Percentiles rank a stretch among this genome's conserved stretches.
These are phyloP conservation scores for Mycena epipterygia DNA, from an alignment of 768 basidiomycete species.

Conservation along the genomic window DNA sequence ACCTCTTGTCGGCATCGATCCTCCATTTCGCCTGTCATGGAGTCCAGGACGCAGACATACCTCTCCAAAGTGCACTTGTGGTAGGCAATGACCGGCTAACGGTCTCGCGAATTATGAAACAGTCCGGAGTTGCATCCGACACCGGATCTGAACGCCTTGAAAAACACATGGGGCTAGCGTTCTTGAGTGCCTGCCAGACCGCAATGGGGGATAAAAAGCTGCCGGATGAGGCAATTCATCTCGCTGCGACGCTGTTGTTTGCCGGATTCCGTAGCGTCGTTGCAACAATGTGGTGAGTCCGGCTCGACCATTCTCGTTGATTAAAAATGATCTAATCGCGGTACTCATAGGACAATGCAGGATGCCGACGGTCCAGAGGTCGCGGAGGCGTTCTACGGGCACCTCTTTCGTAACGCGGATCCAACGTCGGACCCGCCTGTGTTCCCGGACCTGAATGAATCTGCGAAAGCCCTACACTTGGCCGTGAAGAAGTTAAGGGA, in stretches of 20 bases:
- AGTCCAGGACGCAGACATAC: conserved; percentile 35
- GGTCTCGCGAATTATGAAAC: conserved; percentile 39
- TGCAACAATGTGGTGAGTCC: conserved; percentile 52
- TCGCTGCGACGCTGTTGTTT: conserved; percentile 48
- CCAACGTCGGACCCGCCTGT: neutral
- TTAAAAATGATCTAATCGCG: neutral
- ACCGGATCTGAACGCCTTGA: conserved; percentile 30
- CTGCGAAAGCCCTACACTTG: too few species aligned
- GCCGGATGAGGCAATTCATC: conserved; percentile 48
- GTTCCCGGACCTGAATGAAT: neutral
- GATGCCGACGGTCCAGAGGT: conserved; percentile 35
- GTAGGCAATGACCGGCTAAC: conserved; percentile 32
- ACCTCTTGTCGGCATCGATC: neutral
- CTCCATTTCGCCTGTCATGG: conserved; percentile 47
- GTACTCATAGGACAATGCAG: conserved; percentile 22
- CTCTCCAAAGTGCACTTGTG: conserved; percentile 36
- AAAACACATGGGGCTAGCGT: conserved; percentile 44
- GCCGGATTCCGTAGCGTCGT: conserved; percentile 44
- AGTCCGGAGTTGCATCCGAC: conserved; percentile 25
- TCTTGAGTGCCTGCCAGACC: conserved; percentile 47
- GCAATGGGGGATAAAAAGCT: conserved; percentile 29
- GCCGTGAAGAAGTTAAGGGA: too few species aligned
- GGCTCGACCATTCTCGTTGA: neutral
- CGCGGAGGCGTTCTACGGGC: conserved; percentile 24
- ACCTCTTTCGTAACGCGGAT: conserved; percentile 20